These are phyloP conservation scores for Houttuynia cordata DNA, from an alignment of 164 flowering plant species.

Conservation along the genomic window DNA sequence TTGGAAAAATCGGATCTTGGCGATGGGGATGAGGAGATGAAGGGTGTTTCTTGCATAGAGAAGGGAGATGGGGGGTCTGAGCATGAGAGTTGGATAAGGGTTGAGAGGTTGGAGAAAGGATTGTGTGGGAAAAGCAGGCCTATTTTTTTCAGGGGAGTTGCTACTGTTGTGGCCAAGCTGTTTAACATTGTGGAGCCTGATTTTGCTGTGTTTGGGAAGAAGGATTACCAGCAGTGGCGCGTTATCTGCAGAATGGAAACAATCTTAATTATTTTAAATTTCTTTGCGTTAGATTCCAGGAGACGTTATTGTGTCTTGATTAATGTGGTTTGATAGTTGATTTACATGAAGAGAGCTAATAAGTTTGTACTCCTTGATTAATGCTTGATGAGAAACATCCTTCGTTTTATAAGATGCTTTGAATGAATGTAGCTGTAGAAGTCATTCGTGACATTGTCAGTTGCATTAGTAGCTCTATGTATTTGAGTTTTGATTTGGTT, in stretches of 20 bases:
- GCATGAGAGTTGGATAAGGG: conserved; percentile 91
- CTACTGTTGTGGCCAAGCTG: conserved; percentile 76
- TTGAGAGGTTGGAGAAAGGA: conserved; percentile 78
- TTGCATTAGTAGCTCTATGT: too few species aligned
- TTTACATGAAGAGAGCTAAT: too few species aligned
- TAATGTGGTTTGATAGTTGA: not conserved
- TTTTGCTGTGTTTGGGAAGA: conserved; percentile 92
- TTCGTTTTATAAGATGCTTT: too few species aligned
- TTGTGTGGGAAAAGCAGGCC: conserved; percentile 94
- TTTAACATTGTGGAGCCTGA: conserved; percentile 94
- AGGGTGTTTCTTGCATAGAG: conserved; percentile 55
- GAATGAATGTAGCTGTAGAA: too few species aligned
- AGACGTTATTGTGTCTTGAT: not conserved
- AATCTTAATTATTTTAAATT: not conserved
- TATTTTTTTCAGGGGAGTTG: conserved; percentile 89
- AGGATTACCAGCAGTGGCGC: conserved; percentile 98
- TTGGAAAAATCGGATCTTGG: not conserved
- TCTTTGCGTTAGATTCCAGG: not conserved
- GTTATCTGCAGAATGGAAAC: conserved; percentile 68
- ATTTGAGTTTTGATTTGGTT: too few species aligned
- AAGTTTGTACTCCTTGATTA: too few species aligned
- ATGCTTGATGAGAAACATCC: too few species aligned
- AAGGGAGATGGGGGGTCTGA: conserved; percentile 25
- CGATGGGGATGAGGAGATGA: not conserved
- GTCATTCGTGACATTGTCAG: too few species aligned